Percentiles rank a stretch among this genome's conserved stretches.
These are phyloP conservation scores for Mucor saturninus DNA, from an alignment of 371 early-diverging fungal species.

Conservation along the genomic window DNA sequence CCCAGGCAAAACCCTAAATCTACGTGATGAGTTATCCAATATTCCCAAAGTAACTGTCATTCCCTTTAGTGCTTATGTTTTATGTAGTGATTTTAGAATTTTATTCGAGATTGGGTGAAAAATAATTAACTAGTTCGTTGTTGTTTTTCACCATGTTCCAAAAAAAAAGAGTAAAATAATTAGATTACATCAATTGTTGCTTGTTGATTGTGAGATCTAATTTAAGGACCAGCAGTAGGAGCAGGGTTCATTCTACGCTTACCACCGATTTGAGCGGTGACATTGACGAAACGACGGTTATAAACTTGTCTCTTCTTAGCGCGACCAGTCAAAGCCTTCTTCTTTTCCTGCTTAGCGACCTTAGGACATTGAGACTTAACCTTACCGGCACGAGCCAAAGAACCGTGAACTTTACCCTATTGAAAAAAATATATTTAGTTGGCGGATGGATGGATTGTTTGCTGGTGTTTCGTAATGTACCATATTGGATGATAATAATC, in stretches of 20 bases:
- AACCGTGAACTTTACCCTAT: constrained; percentile 99
- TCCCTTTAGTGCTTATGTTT: too few relatives aligned
- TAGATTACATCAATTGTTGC: constrained; percentile 8
- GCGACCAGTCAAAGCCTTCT: constrained; percentile 93
- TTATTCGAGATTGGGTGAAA: too few relatives aligned
- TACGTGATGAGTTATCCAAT: too few relatives aligned
- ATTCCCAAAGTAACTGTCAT: too few relatives aligned
- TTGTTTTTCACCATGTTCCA: neutral
- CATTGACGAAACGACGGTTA: constrained; percentile 98
- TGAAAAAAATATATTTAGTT: neutral
- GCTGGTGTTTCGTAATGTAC: constrained; percentile 28
- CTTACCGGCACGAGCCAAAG: constrained; percentile 99
- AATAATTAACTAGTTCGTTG: too few relatives aligned
- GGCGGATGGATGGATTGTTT: constrained; percentile 23
- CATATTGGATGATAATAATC: constrained; percentile 36
- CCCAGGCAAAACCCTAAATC: too few relatives aligned
- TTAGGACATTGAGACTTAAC: constrained; percentile 99
- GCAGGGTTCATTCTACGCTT: constrained; percentile 89
- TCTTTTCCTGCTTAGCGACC: constrained; percentile 98
- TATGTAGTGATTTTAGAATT: too few relatives aligned
- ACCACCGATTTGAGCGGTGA: constrained; percentile 83
- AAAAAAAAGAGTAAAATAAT: constrained; percentile 2
- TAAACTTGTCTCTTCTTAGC: constrained; percentile 98
- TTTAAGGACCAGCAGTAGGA: constrained; percentile 62
- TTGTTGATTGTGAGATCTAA: constrained; percentile 5